phyloP scores from a whole-genome alignment of 495 filamentous ascomycete species.

The Cudoniella acicularis region DNA sequence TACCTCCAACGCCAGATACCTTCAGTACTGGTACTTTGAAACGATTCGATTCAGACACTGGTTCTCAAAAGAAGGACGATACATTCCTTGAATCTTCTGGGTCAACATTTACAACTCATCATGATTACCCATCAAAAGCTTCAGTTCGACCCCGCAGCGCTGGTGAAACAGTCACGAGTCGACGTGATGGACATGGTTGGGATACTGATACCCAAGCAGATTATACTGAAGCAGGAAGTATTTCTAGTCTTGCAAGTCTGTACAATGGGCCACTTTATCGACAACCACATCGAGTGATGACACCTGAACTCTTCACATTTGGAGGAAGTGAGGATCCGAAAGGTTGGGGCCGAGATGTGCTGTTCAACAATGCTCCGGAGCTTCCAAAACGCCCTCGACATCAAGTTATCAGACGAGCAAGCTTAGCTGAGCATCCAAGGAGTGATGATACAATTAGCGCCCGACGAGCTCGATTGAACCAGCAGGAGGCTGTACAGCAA shows the following conservation, averaged over 20 bases:
- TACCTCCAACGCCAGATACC: constrained; percentile 54
- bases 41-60: constrained; percentile 32
- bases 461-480: not conserved
- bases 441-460: constrained; percentile 12
- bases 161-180: constrained; percentile 26
- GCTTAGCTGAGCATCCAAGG: constrained; percentile 10
- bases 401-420: constrained; percentile 11
- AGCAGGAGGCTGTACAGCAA: not conserved
- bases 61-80: constrained; percentile 11
- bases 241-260: constrained; percentile 3
- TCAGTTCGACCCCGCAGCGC: constrained; percentile 24
- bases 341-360: constrained; percentile 23
- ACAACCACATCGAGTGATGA: constrained; percentile 3
- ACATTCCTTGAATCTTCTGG: constrained; percentile 14
- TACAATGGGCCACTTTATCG: not conserved
- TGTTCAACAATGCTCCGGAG: constrained; percentile 19
- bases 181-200: constrained; percentile 29
- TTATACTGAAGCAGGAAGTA: constrained; percentile 14
- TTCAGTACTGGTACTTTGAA: constrained; percentile 47
- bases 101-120: constrained; percentile 10
- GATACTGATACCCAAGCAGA: constrained; percentile 25
- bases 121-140: constrained; percentile 14
- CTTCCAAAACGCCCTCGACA: constrained; percentile 14
- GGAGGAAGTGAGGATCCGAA: not conserved
- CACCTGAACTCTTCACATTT: constrained; percentile 23